These are phyloP conservation scores for Magnolia officinalis DNA, from an alignment of 164 flowering plant species.

Conservation along the genomic window DNA sequence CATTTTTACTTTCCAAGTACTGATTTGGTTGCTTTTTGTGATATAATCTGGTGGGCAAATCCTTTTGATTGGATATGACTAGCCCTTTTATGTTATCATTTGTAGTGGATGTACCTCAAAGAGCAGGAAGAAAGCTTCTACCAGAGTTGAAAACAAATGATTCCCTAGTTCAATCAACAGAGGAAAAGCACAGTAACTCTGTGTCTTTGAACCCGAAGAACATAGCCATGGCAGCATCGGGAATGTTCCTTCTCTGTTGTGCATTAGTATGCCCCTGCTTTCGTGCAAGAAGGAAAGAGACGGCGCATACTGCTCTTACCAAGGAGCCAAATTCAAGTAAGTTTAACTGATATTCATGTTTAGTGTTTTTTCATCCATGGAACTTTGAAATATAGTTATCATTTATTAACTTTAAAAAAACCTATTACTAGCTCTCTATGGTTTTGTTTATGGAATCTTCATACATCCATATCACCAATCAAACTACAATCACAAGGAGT, in stretches of 20 bases:
- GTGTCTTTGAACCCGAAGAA: conserved; percentile 22
- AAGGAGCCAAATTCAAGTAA: conserved; percentile 66
- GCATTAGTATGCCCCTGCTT: conserved; percentile 61
- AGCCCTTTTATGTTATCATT: background rate
- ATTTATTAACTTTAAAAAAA: no score
- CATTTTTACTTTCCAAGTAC: background rate
- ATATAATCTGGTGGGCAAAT: background rate
- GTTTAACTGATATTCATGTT: conserved; percentile 20
- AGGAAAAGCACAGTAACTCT: conserved; percentile 15
- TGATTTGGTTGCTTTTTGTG: background rate
- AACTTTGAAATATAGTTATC: no score
- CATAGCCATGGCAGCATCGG: conserved; percentile 48
- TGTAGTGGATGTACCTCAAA: conserved; percentile 36
- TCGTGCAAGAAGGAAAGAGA: conserved; percentile 45
- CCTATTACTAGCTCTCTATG: no score
- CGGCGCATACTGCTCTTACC: conserved; percentile 35
- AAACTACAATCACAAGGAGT: no score
- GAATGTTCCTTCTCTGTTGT: conserved; percentile 49
- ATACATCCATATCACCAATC: no score
- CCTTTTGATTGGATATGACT: background rate
- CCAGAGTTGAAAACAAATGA: conserved; percentile 22
- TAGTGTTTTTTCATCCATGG: background rate
- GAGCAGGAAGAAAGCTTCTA: conserved; percentile 46
- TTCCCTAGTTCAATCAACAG: conserved; percentile 7
- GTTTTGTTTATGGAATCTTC: no score